Base-by-base conservation (phyloP, 2,329 filamentous ascomycete species). In the Pyricularia sp. region DNA sequence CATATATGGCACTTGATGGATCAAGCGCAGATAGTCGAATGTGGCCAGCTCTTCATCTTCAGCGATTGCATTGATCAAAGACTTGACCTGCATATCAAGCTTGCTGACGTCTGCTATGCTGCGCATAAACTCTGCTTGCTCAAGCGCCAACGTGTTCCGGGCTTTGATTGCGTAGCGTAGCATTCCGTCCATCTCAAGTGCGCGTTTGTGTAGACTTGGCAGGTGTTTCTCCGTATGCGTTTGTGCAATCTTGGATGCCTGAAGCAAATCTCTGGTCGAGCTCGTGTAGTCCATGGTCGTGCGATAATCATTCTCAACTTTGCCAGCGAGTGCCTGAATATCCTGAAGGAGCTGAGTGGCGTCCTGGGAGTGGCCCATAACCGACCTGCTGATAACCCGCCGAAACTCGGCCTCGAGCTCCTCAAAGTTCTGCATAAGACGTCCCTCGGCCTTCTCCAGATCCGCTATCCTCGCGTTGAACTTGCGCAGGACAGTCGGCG, bases 301-400 rank as follows among this genome's bases (percentile, higher is more conserved):
- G 69, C 92, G 88, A 72, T 91, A 90, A 75, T 97, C 94, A 6
- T 88, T 90, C 62, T 88, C 86, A 62, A 99, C 89, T 76, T 97
- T 97, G 70, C 87, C 91, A 63, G 88, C 87, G 65, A 97, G 82
- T 0, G 90, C 88, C 72, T 93, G 88, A 59, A 97, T 91, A 73
- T 97, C 94, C 67, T 91, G 84, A 62, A 94, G 79, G 7, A 96
- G 78, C 67, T 88, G 86, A 26, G 79, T 75, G 5, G 88, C 82
- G 68, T 93, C 89, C 62, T 85, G 81, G 57, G 78, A 79, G 66
- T 85, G 86, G 22, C 80, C 78, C 61, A 86, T 73, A 6, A 82
- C 76, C 26, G 81, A 88, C 62, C 81, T 83, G 65, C 72, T 79
- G 69, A 78, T 78, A 16, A 82, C 79, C 64, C 82, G 83, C 59